Conservation (phyloP, 176 grass and related monocot species). For the Oryza meyeriana region DNA sequence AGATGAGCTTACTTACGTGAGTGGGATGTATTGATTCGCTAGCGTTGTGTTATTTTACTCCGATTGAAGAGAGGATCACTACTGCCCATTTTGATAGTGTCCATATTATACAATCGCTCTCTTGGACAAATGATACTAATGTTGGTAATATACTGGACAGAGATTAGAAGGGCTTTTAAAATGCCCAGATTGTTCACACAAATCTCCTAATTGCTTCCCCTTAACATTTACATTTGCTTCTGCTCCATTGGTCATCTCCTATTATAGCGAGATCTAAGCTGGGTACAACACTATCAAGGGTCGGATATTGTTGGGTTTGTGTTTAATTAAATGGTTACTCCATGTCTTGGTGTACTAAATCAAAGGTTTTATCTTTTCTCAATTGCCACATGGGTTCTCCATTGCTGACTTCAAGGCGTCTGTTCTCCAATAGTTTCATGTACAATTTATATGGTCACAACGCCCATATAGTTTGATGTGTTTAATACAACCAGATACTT, state of each 20-base stretch:
- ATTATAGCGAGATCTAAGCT: neutral
- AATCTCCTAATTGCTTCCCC: neutral
- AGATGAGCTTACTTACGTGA: conserved; percentile 36
- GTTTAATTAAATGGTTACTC: neutral
- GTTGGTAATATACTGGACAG: conserved; percentile 18
- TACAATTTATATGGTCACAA: neutral
- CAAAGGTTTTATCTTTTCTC: neutral
- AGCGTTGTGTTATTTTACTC: conserved; percentile 1
- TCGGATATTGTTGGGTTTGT: neutral
- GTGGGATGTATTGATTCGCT: conserved; percentile 20
- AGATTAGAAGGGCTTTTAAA: neutral
- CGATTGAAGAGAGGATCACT: conserved; percentile 7
- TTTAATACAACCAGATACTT: neutral
- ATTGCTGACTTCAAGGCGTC: neutral
- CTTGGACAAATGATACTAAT: conserved; percentile 6
- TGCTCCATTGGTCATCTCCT: neutral
- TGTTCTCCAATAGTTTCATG: neutral
- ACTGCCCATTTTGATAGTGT: conserved; percentile 16
- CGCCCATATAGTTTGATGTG: neutral
- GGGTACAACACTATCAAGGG: too few species aligned
- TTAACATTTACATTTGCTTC: neutral
- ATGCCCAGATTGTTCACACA: neutral
- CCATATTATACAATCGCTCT: neutral
- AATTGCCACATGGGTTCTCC: neutral
- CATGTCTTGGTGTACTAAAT: neutral